Percentiles rank a stretch among this genome's conserved stretches.
Evolutionary conservation across 345 rosid species (phyloP).

Genomic region (Populus davidiana): DNA sequence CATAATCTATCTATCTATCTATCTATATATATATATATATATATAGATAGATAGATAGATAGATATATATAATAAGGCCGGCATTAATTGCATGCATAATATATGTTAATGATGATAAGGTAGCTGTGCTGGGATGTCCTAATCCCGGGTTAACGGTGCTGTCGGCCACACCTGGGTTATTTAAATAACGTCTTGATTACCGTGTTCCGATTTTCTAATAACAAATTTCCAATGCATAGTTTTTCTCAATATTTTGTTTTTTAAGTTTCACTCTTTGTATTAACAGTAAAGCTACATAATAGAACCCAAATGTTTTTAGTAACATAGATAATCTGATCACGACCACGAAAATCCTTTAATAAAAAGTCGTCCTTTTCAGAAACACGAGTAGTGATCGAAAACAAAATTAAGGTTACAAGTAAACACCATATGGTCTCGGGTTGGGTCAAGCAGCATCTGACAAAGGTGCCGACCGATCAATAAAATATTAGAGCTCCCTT

Average conservation of each 20-base stretch:
- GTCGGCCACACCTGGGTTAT: neutral
- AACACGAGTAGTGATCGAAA: neutral
- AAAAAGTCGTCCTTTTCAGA: neutral
- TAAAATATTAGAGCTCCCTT: too few species aligned
- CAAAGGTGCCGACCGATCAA: neutral
- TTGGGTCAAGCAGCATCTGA: neutral
- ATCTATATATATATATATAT: too few species aligned
- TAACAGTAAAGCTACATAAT: too few species aligned
- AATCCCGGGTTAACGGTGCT: neutral
- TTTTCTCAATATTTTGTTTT: too few species aligned
- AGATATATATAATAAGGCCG: too few species aligned
- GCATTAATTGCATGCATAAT: neutral
- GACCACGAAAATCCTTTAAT: too few species aligned
- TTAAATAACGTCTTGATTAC: neutral
- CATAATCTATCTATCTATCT: too few species aligned
- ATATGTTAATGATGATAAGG: neutral
- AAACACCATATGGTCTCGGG: neutral
- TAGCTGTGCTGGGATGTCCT: neutral
- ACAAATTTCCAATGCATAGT: too few species aligned
- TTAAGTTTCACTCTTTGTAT: too few species aligned
- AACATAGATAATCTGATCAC: too few species aligned
- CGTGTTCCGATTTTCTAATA: neutral
- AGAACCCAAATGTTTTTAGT: too few species aligned
- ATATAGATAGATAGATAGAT: too few species aligned
- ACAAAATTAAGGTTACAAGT: neutral